These are phyloP conservation scores for Colletotrichum sp. DNA, from an alignment of 2,329 filamentous ascomycete genomes.

Conservation along the genomic window DNA sequence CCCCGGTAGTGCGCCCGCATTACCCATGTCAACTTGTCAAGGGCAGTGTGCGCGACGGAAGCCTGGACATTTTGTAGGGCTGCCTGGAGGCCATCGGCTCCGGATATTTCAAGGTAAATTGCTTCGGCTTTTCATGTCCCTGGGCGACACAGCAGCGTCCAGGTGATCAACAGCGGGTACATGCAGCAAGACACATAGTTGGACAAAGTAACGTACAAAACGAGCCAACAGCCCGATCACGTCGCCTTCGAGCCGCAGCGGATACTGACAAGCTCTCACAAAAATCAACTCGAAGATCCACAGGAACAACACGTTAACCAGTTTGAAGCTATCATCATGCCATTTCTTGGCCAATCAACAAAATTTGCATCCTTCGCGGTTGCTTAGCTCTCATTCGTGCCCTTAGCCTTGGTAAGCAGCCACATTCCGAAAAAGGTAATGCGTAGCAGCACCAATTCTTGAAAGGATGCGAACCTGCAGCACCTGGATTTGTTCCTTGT, in stretches of 20 bases:
- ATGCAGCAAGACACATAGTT: not conserved
- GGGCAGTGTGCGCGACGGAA: not conserved
- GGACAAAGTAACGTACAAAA: not conserved
- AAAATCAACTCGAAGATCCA: not conserved
- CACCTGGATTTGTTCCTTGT: not conserved
- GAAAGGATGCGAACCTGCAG: not conserved
- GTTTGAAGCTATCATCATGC: not conserved
- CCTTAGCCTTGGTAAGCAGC: not conserved
- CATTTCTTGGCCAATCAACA: not conserved
- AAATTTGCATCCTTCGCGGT: not conserved
- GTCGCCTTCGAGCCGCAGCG: not conserved
- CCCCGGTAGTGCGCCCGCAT: not conserved
- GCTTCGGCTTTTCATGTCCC: not conserved
- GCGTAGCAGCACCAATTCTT: not conserved
- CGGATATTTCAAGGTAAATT: not conserved
- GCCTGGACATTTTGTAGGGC: not conserved
- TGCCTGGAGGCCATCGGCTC: not conserved
- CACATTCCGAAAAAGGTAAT: not conserved
- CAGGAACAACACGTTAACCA: not conserved
- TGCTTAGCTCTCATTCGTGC: not conserved
- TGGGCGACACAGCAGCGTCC: not conserved
- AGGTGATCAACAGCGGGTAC: not conserved
- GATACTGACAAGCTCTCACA: not conserved
- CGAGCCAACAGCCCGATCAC: fast-evolving
- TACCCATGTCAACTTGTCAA: not conserved